Base-by-base conservation (phyloP, 164 flowering plant genomes). In the Platanus orientalis region DNA sequence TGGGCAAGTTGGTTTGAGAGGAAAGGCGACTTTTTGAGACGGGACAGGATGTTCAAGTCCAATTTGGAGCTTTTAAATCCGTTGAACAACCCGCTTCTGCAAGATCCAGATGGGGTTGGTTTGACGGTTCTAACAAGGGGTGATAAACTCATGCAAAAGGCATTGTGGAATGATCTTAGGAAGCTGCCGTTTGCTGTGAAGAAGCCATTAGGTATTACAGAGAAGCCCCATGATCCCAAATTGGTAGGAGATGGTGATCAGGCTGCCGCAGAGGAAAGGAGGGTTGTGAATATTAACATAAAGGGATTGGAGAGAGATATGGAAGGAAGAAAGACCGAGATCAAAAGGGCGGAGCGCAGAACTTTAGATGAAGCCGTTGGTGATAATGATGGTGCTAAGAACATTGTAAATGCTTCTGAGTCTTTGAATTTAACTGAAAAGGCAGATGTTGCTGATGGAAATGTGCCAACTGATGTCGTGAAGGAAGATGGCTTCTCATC, bases 1-100 rank as follows among this genome's bases (percentile, higher is more conserved):
- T 95, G 99, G 99, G 92, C 94, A 0, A 73, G 73, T 24, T 95
- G 97, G 97, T 95, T 92, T 65, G 99, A 95, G 62, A 81, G 81
- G 58, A 95, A 92, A 73, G 71, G 87, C 30, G 94, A 84, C 64
- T 95, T 88, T 53, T 71, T 92, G 70, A 74, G 92, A 64, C 76
- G 85, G 54, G 97, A 92, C 76, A 67, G 76, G 75, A 88, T 88
- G 95, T 89, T 89, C 25, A 86, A 78, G 84, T 92, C 97, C 9
- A 80, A 79, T 72, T 62, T 92, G 61, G 99, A 95, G 76, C 60
- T 70, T 23, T 66, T 95, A 75, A 92, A 95, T 80, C 99, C 99
- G 0, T 39, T 86, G 80, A 80, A 78, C 59, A 85, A 95, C 68
- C 94, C 94, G 0, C 62, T 91, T 65, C 60, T 94, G 79, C 99